A percentile compares a stretch with the other conserved stretches of the same genome.
Conservation (phyloP, 768 basidiomycete species). For the Tricholoma sp. region DNA sequence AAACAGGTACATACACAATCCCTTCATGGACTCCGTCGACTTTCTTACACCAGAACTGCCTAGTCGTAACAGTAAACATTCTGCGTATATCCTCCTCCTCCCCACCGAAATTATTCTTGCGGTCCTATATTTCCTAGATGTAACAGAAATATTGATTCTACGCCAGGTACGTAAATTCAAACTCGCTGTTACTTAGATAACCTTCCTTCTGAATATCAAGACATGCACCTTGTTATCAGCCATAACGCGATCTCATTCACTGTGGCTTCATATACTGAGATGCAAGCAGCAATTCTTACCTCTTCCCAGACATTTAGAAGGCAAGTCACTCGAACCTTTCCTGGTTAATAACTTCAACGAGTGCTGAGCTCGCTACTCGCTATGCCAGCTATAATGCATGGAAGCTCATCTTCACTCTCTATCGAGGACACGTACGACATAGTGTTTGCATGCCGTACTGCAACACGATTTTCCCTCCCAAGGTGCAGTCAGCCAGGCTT, state of each 20-base stretch:
- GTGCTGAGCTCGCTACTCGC: not conserved
- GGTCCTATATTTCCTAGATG: constrained; percentile 5
- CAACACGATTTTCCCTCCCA: constrained; percentile 8
- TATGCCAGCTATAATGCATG: not conserved
- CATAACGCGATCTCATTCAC: not conserved
- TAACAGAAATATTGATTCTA: constrained; percentile 1
- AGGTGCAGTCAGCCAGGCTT: not conserved
- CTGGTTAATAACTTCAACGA: not conserved
- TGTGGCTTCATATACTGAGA: not conserved
- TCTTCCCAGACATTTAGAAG: not conserved
- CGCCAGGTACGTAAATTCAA: not conserved
- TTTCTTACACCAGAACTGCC: not conserved
- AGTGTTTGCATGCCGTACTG: constrained; percentile 4
- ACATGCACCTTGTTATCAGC: not conserved
- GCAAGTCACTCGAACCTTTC: not conserved
- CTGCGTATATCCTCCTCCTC: constrained; percentile 1
- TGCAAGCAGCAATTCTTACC: not conserved
- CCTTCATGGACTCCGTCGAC: no score
- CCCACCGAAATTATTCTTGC: constrained; percentile 7
- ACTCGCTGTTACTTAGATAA: not conserved
- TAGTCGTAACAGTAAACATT: not conserved
- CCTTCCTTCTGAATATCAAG: not conserved
- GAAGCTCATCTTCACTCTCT: not conserved
- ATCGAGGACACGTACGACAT: constrained; percentile 3
- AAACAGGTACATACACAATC: no score